phyloP scores from a whole-genome alignment of 2,329 filamentous ascomycete species.

The Aspergillus chevalieri region DNA sequence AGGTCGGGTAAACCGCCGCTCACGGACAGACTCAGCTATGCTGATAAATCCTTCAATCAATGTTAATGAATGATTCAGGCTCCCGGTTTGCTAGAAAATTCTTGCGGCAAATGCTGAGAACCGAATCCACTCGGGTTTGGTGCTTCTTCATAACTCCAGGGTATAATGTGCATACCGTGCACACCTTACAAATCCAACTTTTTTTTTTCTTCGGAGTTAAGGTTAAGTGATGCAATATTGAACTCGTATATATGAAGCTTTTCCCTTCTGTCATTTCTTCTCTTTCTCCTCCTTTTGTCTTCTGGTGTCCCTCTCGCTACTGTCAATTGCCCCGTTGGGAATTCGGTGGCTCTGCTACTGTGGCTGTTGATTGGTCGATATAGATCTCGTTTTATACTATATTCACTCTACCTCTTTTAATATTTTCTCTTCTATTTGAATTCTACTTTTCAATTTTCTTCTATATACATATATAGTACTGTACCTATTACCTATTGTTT shows the following conservation, averaged over 20 bases:
- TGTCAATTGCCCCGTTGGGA: neutral
- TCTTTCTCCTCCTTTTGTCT: neutral
- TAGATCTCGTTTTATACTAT: too few species aligned
- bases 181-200: neutral
- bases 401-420: too few species aligned
- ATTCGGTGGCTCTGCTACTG: too few species aligned
- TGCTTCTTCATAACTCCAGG: neutral
- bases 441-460: neutral
- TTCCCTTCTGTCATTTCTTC: neutral
- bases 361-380: too few species aligned
- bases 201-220: neutral
- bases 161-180: neutral
- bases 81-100: too few species aligned
- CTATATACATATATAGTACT: neutral
- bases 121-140: neutral
- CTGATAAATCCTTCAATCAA: too few species aligned
- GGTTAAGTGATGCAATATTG: neutral
- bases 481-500: neutral
- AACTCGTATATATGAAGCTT: neutral
- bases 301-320: neutral
- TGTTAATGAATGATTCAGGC: too few species aligned
- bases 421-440: neutral
- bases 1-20: too few species aligned
- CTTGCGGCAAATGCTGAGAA: too few species aligned
- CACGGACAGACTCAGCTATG: too few species aligned